Base-by-base conservation (phyloP, 106 monocot genomes). In the Triglochin maritima region DNA sequence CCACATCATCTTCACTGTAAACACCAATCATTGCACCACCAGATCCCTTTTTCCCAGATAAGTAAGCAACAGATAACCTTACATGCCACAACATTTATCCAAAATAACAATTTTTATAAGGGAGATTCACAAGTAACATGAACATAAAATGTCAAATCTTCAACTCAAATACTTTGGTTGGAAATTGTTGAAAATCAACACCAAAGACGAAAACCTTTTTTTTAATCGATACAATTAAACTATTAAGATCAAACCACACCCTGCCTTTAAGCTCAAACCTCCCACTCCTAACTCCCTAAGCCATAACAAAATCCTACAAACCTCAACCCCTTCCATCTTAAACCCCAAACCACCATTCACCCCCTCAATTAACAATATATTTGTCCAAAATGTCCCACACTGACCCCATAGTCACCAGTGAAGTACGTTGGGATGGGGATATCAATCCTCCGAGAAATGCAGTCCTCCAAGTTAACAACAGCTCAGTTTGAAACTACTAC, bases 371-470 rank as follows among this genome's bases (percentile, higher is more conserved):
- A 29, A 29, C 29, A 29, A 29, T 29, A 29, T 29, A 29, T 29
- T 29, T 29, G 29, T 29, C 29, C 29, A 50, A 64, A 55, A 7
- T 70, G 71, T 13, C 70, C 76, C n/a, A 82, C 81, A 13, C 77
- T 78, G 44, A 41, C 71, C 58, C 94, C 84, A 64, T 91, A 96
- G 52, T 84, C 88, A 3, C 96, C 96, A 9, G 72, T 96, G 86
- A 96, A 96, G 74, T 96, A 96, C 6, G 96, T 96, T 1, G 88
- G 91, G 11, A 96, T 82, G 45, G 96, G 96, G 0, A 91, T 71
- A 10, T 62, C 15, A 41, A 70, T 68, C 50, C 80, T 74, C 15
- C 86, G 86, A 7, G 83, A 83, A 17, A 96, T 9, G 66, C 77
- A 86, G 47, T 84, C 83, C 8, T 78, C 66, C 12, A 96, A 44